phyloP scores from a whole-genome alignment of 225 moss, liverwort and hornwort genomes.

The Physcomitrium patens region DNA sequence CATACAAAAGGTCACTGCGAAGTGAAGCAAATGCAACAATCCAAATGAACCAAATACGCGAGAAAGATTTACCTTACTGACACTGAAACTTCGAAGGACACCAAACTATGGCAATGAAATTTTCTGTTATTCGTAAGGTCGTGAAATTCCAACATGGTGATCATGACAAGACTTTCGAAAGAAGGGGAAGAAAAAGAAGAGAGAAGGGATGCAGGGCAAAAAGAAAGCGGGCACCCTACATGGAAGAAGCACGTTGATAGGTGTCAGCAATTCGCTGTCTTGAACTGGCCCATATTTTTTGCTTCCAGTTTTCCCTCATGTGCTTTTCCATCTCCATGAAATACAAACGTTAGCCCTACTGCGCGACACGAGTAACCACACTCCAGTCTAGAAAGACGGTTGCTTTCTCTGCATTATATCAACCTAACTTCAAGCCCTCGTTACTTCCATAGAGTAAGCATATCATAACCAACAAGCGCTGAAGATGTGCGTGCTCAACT shows the following conservation, averaged over 20 bases:
- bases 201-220: neutral
- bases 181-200: neutral
- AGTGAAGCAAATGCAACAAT: conserved; percentile 13
- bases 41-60: neutral
- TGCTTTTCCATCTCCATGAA: conserved; percentile 19
- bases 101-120: neutral
- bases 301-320: conserved; percentile 28
- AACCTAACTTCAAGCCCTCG: neutral
- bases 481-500: neutral
- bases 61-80: neutral
- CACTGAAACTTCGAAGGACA: neutral
- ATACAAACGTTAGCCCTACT: conserved; percentile 9
- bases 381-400: neutral
- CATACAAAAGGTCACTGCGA: neutral
- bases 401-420: conserved; percentile 5
- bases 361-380: neutral
- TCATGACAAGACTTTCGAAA: neutral
- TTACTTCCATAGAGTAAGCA: conserved; percentile 4
- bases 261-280: conserved; percentile 28
- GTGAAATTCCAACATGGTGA: neutral
- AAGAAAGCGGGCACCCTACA: conserved; percentile 23
- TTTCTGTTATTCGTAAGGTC: neutral
- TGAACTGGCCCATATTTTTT: conserved; percentile 1
- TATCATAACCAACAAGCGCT: neutral
- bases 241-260: conserved; percentile 28